These are phyloP conservation scores for Calendula officinalis DNA, from an alignment of 129 eudicot species.

Conservation along the genomic window DNA sequence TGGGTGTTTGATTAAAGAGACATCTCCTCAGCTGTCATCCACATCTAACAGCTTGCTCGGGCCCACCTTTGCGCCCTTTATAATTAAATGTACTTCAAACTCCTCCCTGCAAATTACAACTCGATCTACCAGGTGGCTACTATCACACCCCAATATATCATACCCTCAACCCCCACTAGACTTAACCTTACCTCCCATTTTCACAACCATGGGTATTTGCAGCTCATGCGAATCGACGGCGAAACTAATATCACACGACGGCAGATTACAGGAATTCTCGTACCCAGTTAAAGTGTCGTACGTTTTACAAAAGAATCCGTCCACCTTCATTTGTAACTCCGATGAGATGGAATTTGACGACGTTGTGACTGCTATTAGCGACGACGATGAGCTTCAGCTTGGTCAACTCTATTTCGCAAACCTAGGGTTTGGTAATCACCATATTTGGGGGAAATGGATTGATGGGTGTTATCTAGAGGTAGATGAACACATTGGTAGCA, in stretches of 20 bases:
- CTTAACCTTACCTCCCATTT: not conserved
- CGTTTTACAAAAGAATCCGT: constrained; percentile 59
- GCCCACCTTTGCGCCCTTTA: constrained; percentile 32
- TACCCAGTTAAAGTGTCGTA: constrained; percentile 73
- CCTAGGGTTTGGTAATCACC: too few relatives aligned
- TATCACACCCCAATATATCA: constrained; percentile 20
- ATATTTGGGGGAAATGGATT: too few relatives aligned
- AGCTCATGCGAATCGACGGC: constrained; percentile 73
- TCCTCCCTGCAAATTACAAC: constrained; percentile 17
- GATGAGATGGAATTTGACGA: constrained; percentile 95
- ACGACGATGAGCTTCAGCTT: constrained; percentile 60
- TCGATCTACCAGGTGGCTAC: constrained; percentile 15
- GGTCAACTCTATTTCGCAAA: constrained; percentile 87
- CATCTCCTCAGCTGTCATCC: constrained; percentile 42
- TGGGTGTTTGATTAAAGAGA: constrained; percentile 32
- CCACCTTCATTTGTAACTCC: constrained; percentile 74
- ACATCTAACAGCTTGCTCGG: constrained; percentile 42
- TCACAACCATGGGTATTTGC: constrained; percentile 67
- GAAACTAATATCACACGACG: constrained; percentile 66
- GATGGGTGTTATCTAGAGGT: too few relatives aligned
- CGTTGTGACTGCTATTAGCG: constrained; percentile 58
- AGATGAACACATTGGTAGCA: too few relatives aligned
- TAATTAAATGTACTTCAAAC: constrained; percentile 9
- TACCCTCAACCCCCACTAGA: not conserved
- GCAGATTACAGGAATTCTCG: constrained; percentile 65